Conservation (phyloP, 257 asterid genomes). For the Jaltomata sinuosa region DNA sequence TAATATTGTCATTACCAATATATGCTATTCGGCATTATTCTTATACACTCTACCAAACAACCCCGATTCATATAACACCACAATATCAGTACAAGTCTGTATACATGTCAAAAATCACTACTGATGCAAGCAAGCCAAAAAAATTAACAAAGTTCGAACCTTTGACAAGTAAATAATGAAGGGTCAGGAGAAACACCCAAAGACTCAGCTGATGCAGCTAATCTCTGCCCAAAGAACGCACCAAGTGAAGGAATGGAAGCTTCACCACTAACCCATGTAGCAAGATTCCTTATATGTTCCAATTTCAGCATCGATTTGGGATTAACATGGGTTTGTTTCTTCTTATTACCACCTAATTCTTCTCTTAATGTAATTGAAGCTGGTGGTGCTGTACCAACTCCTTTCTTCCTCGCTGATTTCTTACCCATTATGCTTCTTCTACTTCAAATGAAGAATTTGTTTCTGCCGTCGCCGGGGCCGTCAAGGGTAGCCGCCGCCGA, state of each 20-base stretch:
- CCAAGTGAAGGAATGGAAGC: conserved; percentile 44
- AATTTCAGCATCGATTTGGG: conserved; percentile 56
- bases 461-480: neutral
- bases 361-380: conserved; percentile 34
- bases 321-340: conserved; percentile 32
- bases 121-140: neutral
- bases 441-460: too few relatives aligned
- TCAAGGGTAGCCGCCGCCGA: too few relatives aligned
- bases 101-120: too few relatives aligned
- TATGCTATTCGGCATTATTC: too few relatives aligned
- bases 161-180: conserved; percentile 46
- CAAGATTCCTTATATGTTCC: conserved; percentile 50
- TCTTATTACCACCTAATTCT: conserved; percentile 42
- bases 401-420: conserved; percentile 7
- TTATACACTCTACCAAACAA: too few relatives aligned
- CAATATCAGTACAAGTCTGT: too few relatives aligned
- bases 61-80: too few relatives aligned
- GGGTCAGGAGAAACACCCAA: conserved; percentile 48
- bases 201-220: conserved; percentile 52
- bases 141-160: conserved; percentile 18
- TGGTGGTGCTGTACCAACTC: conserved; percentile 5
- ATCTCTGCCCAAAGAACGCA: conserved; percentile 55
- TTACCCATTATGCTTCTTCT: conserved; percentile 18
- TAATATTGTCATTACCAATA: too few relatives aligned
- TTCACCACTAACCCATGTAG: conserved; percentile 46